A percentile compares a stretch with the other conserved stretches of the same genome.
Conservation (phyloP, 2,329 filamentous ascomycete genomes). For the Trichoderma afroharzianum region DNA sequence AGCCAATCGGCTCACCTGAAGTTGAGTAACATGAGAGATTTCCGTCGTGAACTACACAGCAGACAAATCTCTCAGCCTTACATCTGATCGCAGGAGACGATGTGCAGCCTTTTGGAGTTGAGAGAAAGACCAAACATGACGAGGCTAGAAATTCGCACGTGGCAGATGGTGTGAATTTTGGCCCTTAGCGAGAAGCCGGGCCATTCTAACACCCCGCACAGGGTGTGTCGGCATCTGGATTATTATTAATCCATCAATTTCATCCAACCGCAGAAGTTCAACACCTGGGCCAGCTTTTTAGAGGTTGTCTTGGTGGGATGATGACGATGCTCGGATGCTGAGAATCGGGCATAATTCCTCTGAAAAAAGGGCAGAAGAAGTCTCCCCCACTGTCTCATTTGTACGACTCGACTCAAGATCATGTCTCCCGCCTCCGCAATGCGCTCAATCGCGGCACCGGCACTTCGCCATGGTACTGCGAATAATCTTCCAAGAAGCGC, state of each 20-base stretch:
- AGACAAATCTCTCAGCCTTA: not conserved
- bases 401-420: not conserved
- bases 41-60: not conserved
- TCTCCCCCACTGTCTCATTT: not conserved
- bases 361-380: not conserved
- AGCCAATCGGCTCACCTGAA: conserved; percentile 31
- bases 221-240: conserved; percentile 1
- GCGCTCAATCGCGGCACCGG: conserved; percentile 16
- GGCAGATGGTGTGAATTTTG: not conserved
- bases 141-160: not conserved
- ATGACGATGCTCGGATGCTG: not conserved
- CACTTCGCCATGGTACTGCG: conserved; percentile 23
- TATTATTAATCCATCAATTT: conserved; percentile 16
- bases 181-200: not conserved
- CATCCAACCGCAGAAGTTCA: not conserved
- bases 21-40: conserved; percentile 23
- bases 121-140: not conserved
- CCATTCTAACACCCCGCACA: not conserved
- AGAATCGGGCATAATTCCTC: not conserved
- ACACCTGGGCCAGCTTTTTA: not conserved
- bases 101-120: not conserved
- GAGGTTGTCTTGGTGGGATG: not conserved
- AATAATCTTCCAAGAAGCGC: conserved; percentile 21
- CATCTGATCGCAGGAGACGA: not conserved
- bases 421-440: conserved; percentile 19